Evolutionary conservation across 352 stramenopile genomes (phyloP), one percentile per base, ranked within the genome.

Genomic region (Globisporangium cystogenes): DNA sequence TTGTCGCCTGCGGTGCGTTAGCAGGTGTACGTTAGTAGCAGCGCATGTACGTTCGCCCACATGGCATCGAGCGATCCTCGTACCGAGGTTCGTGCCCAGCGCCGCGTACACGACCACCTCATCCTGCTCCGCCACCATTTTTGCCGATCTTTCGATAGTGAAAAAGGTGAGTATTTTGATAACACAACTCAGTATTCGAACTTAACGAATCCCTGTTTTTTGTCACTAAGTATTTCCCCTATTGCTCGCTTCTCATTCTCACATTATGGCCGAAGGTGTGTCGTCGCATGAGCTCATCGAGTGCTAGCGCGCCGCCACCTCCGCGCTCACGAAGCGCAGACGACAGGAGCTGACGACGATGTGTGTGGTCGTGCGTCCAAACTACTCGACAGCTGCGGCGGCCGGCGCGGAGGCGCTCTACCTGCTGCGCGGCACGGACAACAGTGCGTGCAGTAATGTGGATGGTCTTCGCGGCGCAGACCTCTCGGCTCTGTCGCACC

Each of bases 11-110:
- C n/a, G n/a, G 55, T 24, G 16, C 27, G 23, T 26, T 33, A 31
- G 35, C 14, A 14, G n/a, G 3, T 4, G n/a, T 10, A 4, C 8
- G 12, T 35, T 20, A n/a, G n/a, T n/a, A n/a, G n/a, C n/a, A n/a
- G n/a, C n/a, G n/a, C 47, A 35, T 31, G 29, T 15, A 10, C 31
- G 3, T 14, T 24, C 29, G 8, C 35, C 15, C 16, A 24, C 5
- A 29, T 29, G 14, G 33, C 21, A 43, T 4, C 27, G 18, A 43
- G 4, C 31, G 48, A n/a, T 10, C 14, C 23, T 42, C 63, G 37
- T 47, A 91, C 80, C 81, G 42, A 92, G 59, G 51, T 92, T 92
- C 42, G 82, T 90, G 51, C 82, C 82, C 37, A 92, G 68, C 42
- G 82, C 82, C 6, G 80, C 73, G 43, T 74, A 86, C 41, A 87